A percentile compares a stretch with the other conserved stretches of the same genome.
These are phyloP conservation scores for Chaetomiaceae sp. DNA, from an alignment of 2,329 filamentous ascomycete genomes.

Conservation along the genomic window DNA sequence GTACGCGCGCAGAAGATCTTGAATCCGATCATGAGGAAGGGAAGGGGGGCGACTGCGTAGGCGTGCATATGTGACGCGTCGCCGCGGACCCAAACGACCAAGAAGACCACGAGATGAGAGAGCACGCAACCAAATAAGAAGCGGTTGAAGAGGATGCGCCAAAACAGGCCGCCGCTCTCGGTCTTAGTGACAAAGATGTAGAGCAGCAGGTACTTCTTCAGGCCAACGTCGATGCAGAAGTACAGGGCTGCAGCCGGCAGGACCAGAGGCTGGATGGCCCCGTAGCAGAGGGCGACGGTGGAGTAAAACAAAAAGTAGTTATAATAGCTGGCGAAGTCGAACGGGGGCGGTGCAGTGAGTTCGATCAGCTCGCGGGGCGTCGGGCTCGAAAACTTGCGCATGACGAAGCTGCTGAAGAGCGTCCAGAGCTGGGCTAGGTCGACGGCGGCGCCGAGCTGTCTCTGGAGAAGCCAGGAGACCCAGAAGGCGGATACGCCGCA, in stretches of 20 bases:
- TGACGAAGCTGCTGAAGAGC: constrained; percentile 77
- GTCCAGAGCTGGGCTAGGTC: constrained; percentile 88
- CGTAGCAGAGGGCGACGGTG: constrained; percentile 82
- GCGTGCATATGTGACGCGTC: constrained; percentile 58
- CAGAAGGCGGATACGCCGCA: constrained; percentile 85
- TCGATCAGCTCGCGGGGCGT: constrained; percentile 91
- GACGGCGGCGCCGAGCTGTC: constrained; percentile 87
- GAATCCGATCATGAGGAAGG: constrained; percentile 74
- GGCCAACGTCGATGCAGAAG: constrained; percentile 77
- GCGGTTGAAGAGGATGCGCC: constrained; percentile 90
- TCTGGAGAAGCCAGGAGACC: constrained; percentile 89
- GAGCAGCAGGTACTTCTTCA: constrained; percentile 93
- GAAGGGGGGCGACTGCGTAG: constrained; percentile 66
- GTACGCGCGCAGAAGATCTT: constrained; percentile 74
- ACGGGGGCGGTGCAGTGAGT: constrained; percentile 83
- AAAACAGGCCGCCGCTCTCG: constrained; percentile 89
- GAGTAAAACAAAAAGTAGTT: constrained; percentile 96
- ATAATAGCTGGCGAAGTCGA: constrained; percentile 96
- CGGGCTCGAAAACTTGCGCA: constrained; percentile 77
- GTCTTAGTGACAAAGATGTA: constrained; percentile 97
- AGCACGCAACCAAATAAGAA: constrained; percentile 77
- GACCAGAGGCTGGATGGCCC: constrained; percentile 79
- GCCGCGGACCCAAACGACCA: constrained; percentile 69
- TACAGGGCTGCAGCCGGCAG: constrained; percentile 84
- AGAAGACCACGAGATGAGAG: constrained; percentile 71